Evolutionary conservation across 2,329 filamentous ascomycete genomes (phyloP).

Genomic region (Amesomyces nigricolor): DNA sequence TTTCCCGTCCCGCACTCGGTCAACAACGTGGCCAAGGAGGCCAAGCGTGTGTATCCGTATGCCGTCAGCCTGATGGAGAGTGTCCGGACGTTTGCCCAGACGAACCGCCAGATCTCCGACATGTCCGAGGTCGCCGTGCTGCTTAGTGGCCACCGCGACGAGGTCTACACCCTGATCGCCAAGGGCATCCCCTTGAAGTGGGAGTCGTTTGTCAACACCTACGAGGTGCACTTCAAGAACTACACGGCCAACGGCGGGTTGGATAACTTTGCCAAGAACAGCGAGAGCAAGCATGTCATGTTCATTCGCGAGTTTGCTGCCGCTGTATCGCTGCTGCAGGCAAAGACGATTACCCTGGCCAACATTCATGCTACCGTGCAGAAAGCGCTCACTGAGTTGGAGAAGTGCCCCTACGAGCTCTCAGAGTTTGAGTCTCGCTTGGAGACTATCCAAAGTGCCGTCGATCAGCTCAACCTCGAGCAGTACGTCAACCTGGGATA

Average conservation of each 20-base stretch:
- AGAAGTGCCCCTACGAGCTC: constrained; percentile 75
- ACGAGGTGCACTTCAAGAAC: constrained; percentile 78
- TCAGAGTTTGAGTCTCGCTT: constrained; percentile 74
- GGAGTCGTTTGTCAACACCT: constrained; percentile 97
- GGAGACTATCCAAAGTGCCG: constrained; percentile 80
- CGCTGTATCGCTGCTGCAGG: constrained; percentile 80
- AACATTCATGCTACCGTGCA: constrained; percentile 76
- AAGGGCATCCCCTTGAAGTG: constrained; percentile 89
- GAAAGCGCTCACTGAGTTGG: constrained; percentile 75
- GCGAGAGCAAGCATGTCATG: constrained; percentile 90
- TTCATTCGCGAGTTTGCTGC: constrained; percentile 92
- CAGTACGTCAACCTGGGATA: constrained; percentile 88
- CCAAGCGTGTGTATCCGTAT: constrained; percentile 97
- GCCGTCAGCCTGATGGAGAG: constrained; percentile 98
- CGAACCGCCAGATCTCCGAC: constrained; percentile 71
- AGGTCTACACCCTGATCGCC: constrained; percentile 73
- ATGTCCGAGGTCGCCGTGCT: constrained; percentile 87
- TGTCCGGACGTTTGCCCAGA: constrained; percentile 88
- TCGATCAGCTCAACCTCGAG: constrained; percentile 94
- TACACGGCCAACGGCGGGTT: constrained; percentile 54
- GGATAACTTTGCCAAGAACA: constrained; percentile 53
- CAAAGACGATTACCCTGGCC: constrained; percentile 73
- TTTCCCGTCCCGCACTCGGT: constrained; percentile 92
- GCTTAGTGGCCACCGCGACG: constrained; percentile 84
- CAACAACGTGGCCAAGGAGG: constrained; percentile 94